Evolutionary conservation across 2,329 filamentous ascomycete species (phyloP).

Genomic region (Fusarium sp.): DNA sequence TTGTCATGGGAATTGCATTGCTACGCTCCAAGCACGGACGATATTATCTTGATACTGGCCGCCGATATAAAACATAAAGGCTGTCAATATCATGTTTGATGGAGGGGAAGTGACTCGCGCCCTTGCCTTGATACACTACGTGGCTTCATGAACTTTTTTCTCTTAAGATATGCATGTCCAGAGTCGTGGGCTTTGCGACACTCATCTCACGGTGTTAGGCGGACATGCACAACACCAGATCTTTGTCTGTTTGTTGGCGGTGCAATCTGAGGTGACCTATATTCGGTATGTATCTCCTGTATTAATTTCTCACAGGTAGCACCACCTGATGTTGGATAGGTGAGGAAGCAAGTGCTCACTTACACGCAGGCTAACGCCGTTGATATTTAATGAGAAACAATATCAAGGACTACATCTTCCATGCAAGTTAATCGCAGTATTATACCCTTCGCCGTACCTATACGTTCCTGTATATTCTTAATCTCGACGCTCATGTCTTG

Average conservation of each 20-base stretch:
- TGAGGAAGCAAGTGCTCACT: slow-evolving; percentile 4
- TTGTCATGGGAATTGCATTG: not conserved
- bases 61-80: not conserved
- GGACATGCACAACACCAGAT: slow-evolving; percentile 3
- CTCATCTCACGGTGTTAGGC: slow-evolving; percentile 3
- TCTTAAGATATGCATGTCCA: not conserved
- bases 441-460: not conserved
- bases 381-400: not conserved
- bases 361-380: not conserved
- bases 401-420: too few relatives aligned
- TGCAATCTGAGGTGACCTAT: slow-evolving; percentile 16
- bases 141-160: slow-evolving; percentile 6
- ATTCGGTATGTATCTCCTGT: slow-evolving; percentile 18
- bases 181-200: not conserved
- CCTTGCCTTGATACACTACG: slow-evolving; percentile 5
- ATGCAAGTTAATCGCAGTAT: not conserved
- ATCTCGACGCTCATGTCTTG: too few relatives aligned
- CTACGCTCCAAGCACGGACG: slow-evolving; percentile 12
- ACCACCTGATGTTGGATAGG: slow-evolving; percentile 13
- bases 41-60: slow-evolving; percentile 6
- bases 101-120: not conserved
- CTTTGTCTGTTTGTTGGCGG: slow-evolving; percentile 2
- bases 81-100: not conserved
- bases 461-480: too few relatives aligned
- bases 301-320: slow-evolving; percentile 10